phyloP scores from a whole-genome alignment of 2,329 filamentous ascomycete genomes.

The Trichoderma guizhouense region DNA sequence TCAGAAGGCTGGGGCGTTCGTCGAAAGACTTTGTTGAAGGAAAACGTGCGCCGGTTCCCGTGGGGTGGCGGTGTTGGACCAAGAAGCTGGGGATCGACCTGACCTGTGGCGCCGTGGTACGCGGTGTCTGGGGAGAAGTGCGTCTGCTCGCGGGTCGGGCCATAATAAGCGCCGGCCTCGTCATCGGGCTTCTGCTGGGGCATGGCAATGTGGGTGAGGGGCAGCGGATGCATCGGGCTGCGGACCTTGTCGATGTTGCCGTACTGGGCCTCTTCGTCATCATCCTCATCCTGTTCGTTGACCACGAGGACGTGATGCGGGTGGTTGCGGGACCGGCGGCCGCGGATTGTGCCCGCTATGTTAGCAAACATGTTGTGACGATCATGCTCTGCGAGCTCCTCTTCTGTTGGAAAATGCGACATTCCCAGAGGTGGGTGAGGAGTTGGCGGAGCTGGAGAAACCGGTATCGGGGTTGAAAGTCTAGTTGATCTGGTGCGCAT shows the following conservation, averaged over 20 bases:
- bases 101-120: constrained; percentile 46
- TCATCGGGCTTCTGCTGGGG: constrained; percentile 44
- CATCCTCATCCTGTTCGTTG: constrained; percentile 30
- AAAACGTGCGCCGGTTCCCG: constrained; percentile 72
- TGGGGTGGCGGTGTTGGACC: constrained; percentile 62
- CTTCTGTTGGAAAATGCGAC: constrained; percentile 70
- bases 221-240: constrained; percentile 59
- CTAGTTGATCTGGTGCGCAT: constrained; percentile 28
- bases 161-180: constrained; percentile 42
- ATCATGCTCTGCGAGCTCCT: constrained; percentile 56
- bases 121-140: constrained; percentile 46
- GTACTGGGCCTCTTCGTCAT: constrained; percentile 24
- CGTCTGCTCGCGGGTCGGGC: constrained; percentile 40
- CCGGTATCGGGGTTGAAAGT: constrained; percentile 27
- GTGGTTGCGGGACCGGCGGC: constrained; percentile 24
- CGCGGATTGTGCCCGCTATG: constrained; percentile 52
- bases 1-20: constrained; percentile 59
- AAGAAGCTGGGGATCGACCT: constrained; percentile 29
- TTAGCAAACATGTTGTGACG: constrained; percentile 50
- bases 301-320: constrained; percentile 32
- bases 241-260: constrained; percentile 40
- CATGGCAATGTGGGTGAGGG: constrained; percentile 58
- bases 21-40: constrained; percentile 80
- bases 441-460: constrained; percentile 20
- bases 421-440: constrained; percentile 63